Percentiles rank a stretch among this genome's conserved stretches.
Evolutionary conservation across 2,329 filamentous ascomycete species (phyloP).

Genomic region (Colletotrichum caudatum): DNA sequence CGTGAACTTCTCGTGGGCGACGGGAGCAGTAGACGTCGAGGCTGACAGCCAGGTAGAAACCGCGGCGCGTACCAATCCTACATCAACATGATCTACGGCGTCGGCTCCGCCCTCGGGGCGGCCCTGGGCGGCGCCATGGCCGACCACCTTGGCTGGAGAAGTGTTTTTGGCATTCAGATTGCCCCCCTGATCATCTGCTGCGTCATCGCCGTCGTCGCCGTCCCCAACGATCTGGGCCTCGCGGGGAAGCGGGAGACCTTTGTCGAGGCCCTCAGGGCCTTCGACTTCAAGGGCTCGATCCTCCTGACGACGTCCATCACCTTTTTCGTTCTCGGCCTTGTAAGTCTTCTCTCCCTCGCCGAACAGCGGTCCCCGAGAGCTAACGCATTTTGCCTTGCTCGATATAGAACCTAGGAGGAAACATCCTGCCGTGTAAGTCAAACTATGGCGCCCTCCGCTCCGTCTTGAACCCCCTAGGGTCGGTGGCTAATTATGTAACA

Average conservation of each 20-base stretch:
- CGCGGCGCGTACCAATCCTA: constrained; percentile 80
- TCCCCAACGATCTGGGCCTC: constrained; percentile 67
- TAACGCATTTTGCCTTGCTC: constrained; percentile 10
- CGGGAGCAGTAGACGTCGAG: background rate
- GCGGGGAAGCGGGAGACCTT: constrained; percentile 58
- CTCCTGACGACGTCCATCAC: constrained; percentile 65
- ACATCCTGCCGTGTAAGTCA: constrained; percentile 68
- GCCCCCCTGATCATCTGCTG: constrained; percentile 62
- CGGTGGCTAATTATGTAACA: constrained; percentile 44
- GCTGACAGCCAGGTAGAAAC: constrained; percentile 46
- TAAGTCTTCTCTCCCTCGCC: constrained; percentile 49
- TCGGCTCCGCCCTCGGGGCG: constrained; percentile 71
- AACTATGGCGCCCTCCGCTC: background rate
- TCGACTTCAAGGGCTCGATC: constrained; percentile 68
- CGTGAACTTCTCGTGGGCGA: background rate
- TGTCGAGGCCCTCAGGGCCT: constrained; percentile 64
- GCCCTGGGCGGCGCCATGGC: constrained; percentile 78
- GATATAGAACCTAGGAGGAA: constrained; percentile 70
- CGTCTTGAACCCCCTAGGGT: background rate
- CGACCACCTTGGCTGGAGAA: constrained; percentile 78
- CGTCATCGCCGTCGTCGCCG: constrained; percentile 57
- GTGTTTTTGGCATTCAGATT: constrained; percentile 76
- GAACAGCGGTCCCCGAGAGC: background rate
- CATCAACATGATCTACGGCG: constrained; percentile 74
- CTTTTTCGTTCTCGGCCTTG: constrained; percentile 70